phyloP scores from a whole-genome alignment of 352 stramenopile species.

The Phytophthora palmivora region DNA sequence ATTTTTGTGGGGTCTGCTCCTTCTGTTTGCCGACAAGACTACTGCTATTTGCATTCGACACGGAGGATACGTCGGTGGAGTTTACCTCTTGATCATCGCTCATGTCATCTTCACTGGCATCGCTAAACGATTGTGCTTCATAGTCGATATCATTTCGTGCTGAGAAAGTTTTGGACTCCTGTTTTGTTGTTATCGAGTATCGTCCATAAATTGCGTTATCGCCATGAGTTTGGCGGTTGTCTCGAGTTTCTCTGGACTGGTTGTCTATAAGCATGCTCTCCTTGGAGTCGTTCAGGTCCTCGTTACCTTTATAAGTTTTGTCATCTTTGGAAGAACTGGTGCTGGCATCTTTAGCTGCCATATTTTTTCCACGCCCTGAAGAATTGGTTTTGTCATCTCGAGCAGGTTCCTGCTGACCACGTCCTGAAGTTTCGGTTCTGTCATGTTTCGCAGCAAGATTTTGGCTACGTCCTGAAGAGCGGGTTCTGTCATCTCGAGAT shows the following conservation, averaged over 20 bases:
- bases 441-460: neutral
- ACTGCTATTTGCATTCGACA: neutral
- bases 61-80: neutral
- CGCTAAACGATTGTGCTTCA: slow-evolving; percentile 7
- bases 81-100: neutral
- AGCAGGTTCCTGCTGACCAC: neutral
- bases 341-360: too few relatives aligned
- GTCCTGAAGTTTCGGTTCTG: neutral
- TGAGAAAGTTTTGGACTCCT: neutral
- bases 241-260: neutral
- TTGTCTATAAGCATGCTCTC: neutral
- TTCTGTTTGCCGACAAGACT: neutral
- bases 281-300: neutral
- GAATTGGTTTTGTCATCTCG: neutral
- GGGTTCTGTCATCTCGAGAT: neutral
- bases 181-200: neutral
- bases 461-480: neutral
- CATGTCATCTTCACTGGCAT: slow-evolving; percentile 6
- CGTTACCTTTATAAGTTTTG: neutral
- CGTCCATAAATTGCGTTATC: neutral
- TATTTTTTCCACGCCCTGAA: neutral
- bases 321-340: too few relatives aligned
- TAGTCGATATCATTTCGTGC: neutral
- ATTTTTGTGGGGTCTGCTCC: neutral
- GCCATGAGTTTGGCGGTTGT: neutral